Conservation (phyloP, 805 yeast genomes). For the Starmerella bombi region DNA sequence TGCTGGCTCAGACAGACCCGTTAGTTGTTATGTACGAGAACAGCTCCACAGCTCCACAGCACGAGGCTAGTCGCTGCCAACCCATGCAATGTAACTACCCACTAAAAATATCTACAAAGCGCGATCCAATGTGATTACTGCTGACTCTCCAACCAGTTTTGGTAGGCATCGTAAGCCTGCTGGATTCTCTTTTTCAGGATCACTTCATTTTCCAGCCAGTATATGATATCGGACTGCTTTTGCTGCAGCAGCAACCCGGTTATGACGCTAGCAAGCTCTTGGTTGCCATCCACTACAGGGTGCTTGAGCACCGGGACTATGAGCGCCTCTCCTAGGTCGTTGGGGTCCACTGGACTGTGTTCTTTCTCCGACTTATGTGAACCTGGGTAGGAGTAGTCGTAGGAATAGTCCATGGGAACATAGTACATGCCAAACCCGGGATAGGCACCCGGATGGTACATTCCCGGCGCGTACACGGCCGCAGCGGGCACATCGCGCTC, state of each 20-base stretch:
- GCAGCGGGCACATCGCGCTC: not conserved
- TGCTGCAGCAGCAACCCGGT: constrained; percentile 93
- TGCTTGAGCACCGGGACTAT: constrained; percentile 74
- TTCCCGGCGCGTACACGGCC: not conserved
- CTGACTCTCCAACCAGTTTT: constrained; percentile 3
- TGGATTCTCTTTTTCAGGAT: constrained; percentile 72
- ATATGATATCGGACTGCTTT: constrained; percentile 71
- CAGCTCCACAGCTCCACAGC: no score
- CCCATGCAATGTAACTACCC: not conserved
- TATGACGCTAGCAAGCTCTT: constrained; percentile 77
- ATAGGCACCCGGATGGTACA: not conserved
- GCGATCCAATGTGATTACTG: not conserved
- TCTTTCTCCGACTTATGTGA: not conserved
- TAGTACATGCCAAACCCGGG: constrained; percentile 1
- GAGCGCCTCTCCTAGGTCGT: constrained; percentile 70
- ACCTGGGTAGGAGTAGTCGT: not conserved
- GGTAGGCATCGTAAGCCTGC: constrained; percentile 84
- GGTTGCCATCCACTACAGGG: constrained; percentile 64
- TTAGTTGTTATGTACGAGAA: no score
- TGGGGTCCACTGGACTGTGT: not conserved
- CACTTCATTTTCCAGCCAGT: constrained; percentile 73
- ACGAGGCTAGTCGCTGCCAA: no score
- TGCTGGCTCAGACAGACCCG: no score
- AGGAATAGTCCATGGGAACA: constrained; percentile 2
- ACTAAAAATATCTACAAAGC: not conserved